Base-by-base conservation (phyloP, 768 basidiomycete genomes). In the Termitomyces sp. region DNA sequence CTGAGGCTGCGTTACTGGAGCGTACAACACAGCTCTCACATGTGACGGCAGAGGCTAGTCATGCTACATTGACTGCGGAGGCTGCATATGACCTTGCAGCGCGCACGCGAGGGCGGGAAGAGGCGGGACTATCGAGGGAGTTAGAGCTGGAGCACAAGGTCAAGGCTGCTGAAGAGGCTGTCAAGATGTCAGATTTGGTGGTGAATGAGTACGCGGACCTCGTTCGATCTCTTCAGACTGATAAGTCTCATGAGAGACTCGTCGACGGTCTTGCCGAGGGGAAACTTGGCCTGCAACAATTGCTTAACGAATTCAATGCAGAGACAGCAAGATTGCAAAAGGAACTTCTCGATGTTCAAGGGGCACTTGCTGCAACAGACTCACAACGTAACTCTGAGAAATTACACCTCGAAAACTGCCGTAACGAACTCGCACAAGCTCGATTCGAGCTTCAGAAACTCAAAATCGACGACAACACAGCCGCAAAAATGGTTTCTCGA, bases 401-500 rank as follows among this genome's bases (percentile, higher is more conserved):
- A 42, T 74, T 77, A 45, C 69, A 71, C 0, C 71, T 77, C 0
- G 76, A 81, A 32, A 70, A 77, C 1, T 78, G 84, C 43, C 79
- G 80, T 15, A 65, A 65, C 0, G 77, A 82, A 59, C 72, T 88
- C 14, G 80, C 83, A 0, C 70, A 76, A 36, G 72, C 77, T 4
- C 78, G 78, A 47, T 73, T 77, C 1, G 84, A 86, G 63, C 74
- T 90, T 15, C 81, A 89, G 56, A 78, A 76, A 65, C 75, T 83
- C 51, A 74, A 77, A 64, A 70, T 85, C 17, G 89, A 92, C 53
- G 90, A 93, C 60, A 82, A 78, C n/a, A 82, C 87, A 0, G 91
- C 92, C 2, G 86, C 87, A 12, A 89, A 86, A 67, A 89, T 93
- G 84, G 92, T 94, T 34, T 84, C 90, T 32, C 83, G 89, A 42